Evolutionary conservation across 2,329 filamentous ascomycete genomes (phyloP), one percentile per base, ranked within the genome.

Genomic region (Paecilomyces dactylethromorphus): DNA sequence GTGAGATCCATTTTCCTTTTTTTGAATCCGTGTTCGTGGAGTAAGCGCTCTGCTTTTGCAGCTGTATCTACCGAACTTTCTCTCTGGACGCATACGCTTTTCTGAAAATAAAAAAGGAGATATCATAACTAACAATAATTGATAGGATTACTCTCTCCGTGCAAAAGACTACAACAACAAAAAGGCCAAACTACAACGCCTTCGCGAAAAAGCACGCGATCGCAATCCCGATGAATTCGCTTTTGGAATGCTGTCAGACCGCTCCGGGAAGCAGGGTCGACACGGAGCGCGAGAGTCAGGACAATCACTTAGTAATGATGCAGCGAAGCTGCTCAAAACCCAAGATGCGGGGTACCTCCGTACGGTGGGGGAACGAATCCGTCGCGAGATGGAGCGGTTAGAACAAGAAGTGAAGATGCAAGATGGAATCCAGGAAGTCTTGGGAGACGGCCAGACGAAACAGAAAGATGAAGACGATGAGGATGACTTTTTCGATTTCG

Each of bases 151-250:
- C 77, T 82, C 83, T 60, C 82, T 87, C 59, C 84, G 85, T 56
- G 85, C 85, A 18, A 78, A 80, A 70, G 85, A 87, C 74, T 85
- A 86, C 77, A 84, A 85, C 65, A 69, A 74, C 57, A 88, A 88
- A 72, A 83, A 85, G 68, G 76, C 78, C 58, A 84, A 85, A 62
- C 75, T 88, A 57, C 80, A 82, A 68, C 77, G 82, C 18, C 76
- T 88, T 18, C 79, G 81, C 60, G 77, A 84, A 64, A 87, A 87
- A 68, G 85, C 82, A 6, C 74, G 76, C 54, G 82, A 85, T 59
- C 79, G 83, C 39, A 87, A 88, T 64, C 84, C 85, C 15, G 85
- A 88, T 79, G 85, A 88, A 66, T 88, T 87, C 68, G 80, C 82
- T 52, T 87, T 86, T 72, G 83, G 80, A 3, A 88, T 87, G 85